Evolutionary conservation across 495 filamentous ascomycete species (phyloP).

Genomic region (Xylaria telfairii): DNA sequence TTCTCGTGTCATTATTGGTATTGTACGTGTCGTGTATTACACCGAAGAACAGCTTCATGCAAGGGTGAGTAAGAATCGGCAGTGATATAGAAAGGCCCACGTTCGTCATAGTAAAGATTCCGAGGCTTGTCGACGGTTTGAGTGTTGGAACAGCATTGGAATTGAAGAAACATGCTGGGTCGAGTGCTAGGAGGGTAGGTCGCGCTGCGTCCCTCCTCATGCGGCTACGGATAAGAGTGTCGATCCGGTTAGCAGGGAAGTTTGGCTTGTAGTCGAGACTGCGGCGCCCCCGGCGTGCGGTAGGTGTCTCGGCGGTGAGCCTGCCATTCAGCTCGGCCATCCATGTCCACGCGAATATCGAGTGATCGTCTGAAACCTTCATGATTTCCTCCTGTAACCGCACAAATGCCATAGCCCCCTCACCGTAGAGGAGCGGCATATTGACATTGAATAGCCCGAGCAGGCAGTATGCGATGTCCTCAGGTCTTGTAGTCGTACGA

Average conservation of each 20-base stretch:
- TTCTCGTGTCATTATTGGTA: neutral
- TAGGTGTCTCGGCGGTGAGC: neutral
- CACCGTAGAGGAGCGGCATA: slow-evolving; percentile 36
- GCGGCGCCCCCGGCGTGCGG: neutral
- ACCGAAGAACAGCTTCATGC: slow-evolving; percentile 18
- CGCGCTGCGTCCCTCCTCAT: slow-evolving; percentile 11
- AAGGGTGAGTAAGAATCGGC: slow-evolving; percentile 16
- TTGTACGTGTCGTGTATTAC: slow-evolving; percentile 17
- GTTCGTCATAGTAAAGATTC: slow-evolving; percentile 26
- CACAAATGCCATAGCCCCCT: slow-evolving; percentile 31
- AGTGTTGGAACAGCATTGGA: slow-evolving; percentile 16
- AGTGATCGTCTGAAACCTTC: slow-evolving; percentile 26
- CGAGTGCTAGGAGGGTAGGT: slow-evolving; percentile 26
- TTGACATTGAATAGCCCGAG: slow-evolving; percentile 35
- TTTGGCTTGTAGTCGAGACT: slow-evolving; percentile 7
- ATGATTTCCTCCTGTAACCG: slow-evolving; percentile 33
- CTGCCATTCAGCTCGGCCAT: slow-evolving; percentile 20
- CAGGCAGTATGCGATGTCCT: slow-evolving; percentile 36
- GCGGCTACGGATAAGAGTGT: neutral
- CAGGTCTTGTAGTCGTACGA: slow-evolving; percentile 31
- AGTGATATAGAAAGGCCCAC: slow-evolving; percentile 27
- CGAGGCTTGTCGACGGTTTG: neutral
- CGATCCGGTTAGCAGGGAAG: slow-evolving; percentile 20
- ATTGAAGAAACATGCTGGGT: slow-evolving; percentile 26
- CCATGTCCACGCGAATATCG: slow-evolving; percentile 30